A percentile compares a stretch with the other conserved stretches of the same genome.
These are phyloP conservation scores for Pseudozyma pruni DNA, from an alignment of 1,284 basidiomycete species.

Conservation along the genomic window DNA sequence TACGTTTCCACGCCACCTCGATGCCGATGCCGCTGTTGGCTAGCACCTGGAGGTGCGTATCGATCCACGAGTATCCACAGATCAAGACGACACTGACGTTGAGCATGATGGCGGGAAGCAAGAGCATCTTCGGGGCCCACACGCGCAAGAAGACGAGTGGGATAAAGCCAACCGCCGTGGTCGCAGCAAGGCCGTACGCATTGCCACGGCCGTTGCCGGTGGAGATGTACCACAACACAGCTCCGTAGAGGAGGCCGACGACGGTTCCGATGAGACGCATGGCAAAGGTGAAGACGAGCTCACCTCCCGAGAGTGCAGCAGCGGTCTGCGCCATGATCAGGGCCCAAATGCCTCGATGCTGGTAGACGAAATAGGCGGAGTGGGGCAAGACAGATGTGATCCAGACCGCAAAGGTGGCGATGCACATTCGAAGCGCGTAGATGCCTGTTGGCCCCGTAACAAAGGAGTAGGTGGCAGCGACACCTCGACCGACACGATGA, in stretches of 20 bases:
- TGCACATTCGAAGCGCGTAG: constrained; percentile 73
- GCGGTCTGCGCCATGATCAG: constrained; percentile 65
- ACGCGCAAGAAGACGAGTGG: constrained; percentile 73
- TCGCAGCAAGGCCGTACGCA: constrained; percentile 78
- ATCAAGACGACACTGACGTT: constrained; percentile 75
- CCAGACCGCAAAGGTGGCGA: constrained; percentile 73
- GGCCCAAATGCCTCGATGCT: constrained; percentile 63
- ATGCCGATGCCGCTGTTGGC: constrained; percentile 69
- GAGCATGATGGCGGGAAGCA: constrained; percentile 77
- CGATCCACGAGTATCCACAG: constrained; percentile 58
- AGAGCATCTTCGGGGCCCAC: constrained; percentile 78
- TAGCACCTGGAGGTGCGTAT: constrained; percentile 39
- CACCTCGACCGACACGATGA: constrained; percentile 50
- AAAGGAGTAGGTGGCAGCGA: constrained; percentile 35
- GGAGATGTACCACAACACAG: constrained; percentile 76
- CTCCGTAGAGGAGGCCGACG: constrained; percentile 74
- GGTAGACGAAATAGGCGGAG: constrained; percentile 57
- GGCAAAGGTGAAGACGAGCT: constrained; percentile 56
- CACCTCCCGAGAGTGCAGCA: constrained; percentile 56
- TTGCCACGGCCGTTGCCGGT: constrained; percentile 71
- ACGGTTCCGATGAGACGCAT: constrained; percentile 53
- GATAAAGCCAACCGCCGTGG: constrained; percentile 77
- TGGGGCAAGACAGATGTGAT: constrained; percentile 70
- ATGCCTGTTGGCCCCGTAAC: constrained; percentile 72
- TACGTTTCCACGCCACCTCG: constrained; percentile 70